These are phyloP conservation scores for Luvunga scandens DNA, from an alignment of 345 rosid genomes.

Conservation along the genomic window DNA sequence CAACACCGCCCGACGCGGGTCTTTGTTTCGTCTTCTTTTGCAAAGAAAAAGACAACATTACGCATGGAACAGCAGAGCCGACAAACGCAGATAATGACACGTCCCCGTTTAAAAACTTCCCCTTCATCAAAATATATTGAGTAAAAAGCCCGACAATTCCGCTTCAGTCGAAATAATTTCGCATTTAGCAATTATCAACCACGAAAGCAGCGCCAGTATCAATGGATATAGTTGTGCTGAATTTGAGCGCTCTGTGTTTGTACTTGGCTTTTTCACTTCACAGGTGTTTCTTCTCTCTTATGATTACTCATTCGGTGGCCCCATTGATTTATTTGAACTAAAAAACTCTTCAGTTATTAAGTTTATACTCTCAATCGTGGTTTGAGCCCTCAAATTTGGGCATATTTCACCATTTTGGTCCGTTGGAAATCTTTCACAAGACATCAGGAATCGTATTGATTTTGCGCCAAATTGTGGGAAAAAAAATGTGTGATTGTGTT, in stretches of 20 bases:
- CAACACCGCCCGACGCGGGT: neutral
- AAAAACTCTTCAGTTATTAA: neutral
- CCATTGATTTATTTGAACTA: neutral
- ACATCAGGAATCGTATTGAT: neutral
- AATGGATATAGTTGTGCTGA: constrained; percentile 21
- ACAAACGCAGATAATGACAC: neutral
- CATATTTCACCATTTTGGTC: neutral
- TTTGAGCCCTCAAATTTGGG: neutral
- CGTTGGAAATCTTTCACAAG: neutral
- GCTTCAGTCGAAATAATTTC: neutral
- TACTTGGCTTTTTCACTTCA: constrained; percentile 25
- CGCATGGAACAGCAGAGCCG: neutral
- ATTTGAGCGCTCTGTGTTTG: constrained; percentile 21
- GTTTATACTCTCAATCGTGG: neutral
- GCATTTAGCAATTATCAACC: neutral
- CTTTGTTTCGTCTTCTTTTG: neutral
- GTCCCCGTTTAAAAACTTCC: neutral
- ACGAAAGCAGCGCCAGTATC: neutral
- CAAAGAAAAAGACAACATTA: neutral
- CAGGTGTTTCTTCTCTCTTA: constrained; percentile 24
- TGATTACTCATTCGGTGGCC: neutral
- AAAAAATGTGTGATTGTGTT: neutral
- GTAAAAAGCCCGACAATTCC: neutral
- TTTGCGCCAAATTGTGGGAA: neutral
- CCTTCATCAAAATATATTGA: neutral